Evolutionary conservation across 2,329 filamentous ascomycete genomes (phyloP), one percentile per base, ranked within the genome.

Genomic region (Colletotrichum destructivum): DNA sequence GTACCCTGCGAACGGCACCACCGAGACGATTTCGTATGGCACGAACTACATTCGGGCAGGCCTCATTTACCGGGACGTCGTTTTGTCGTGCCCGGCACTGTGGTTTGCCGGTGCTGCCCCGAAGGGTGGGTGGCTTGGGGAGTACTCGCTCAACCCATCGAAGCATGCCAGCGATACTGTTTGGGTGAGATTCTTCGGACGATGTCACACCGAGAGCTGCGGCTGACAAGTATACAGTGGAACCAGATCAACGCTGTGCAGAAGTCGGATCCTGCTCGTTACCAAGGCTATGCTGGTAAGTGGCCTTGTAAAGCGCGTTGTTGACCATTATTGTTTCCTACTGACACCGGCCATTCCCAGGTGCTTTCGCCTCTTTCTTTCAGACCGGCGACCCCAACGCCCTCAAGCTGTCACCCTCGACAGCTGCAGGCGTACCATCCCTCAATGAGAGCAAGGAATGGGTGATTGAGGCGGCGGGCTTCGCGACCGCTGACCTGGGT

Each of bases 291-390:
- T 38, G 59, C 71, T 42, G 73, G 73, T 73, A 31, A 70, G 72
- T 70, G n/a, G 72, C 78, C 54, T 18, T 42, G 51, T 26, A 40
- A 51, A 54, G 51, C 7, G 12, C 62, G 16, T 49, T 42, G 52
- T 57, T 44, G 31, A 26, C 13, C 16, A 13, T n/a, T 40, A 13
- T 3, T 16, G 23, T 18, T 16, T 35, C 52, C 38, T 15, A 59
- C 56, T 70, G 31, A 66, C 44, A 21, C 26, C 31, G 16, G 52
- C 21, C 13, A 16, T 15, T 54, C 69, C 35, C 86, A 1, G 89
- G 90, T 5, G 88, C 89, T 0, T 86, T 91, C 75, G 89, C 87
- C 0, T 88, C 86, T 31, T 91, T 91, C 78, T 87, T 91, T 69
- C 84, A 88, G 77, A 89, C 87, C 0, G 88, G 88, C 0, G 84